phyloP scores from a whole-genome alignment of 176 grass and related monocot species.

The Rhipidocladum racemiflorum region DNA sequence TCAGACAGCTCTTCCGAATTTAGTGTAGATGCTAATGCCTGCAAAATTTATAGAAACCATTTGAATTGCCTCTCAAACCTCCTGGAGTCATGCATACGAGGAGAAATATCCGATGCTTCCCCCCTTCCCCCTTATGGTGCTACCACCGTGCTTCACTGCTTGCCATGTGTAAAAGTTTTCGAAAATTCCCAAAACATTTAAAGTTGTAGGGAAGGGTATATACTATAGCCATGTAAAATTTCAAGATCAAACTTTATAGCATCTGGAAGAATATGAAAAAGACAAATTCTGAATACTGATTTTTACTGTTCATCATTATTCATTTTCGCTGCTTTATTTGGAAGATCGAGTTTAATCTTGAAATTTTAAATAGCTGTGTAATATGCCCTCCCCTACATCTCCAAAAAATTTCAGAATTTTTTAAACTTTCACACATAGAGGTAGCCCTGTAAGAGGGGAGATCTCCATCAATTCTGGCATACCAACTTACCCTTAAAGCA shows the following conservation, averaged over 20 bases:
- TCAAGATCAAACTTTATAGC: no score
- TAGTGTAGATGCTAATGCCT: conserved; percentile 86
- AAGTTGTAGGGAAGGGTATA: neutral
- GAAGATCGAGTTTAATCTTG: neutral
- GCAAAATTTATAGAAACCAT: conserved; percentile 27
- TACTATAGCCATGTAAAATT: no score
- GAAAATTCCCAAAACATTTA: neutral
- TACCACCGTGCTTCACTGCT: neutral
- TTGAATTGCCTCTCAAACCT: neutral
- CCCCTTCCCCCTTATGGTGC: neutral
- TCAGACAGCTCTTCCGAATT: conserved; percentile 74
- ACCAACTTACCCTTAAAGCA: conserved; percentile 73
- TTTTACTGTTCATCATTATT: neutral
- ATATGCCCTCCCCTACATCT: neutral
- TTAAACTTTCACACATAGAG: neutral
- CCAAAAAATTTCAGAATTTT: neutral
- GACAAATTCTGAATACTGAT: neutral
- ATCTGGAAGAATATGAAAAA: neutral
- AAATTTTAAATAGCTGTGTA: neutral
- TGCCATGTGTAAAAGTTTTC: neutral
- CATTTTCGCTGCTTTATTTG: neutral
- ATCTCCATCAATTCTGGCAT: neutral
- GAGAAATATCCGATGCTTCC: neutral
- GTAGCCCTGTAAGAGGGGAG: neutral
- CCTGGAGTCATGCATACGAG: neutral